Evolutionary conservation across 192 early-diverging fungal genomes (phyloP).

Genomic region (Dissophora ornata): DNA sequence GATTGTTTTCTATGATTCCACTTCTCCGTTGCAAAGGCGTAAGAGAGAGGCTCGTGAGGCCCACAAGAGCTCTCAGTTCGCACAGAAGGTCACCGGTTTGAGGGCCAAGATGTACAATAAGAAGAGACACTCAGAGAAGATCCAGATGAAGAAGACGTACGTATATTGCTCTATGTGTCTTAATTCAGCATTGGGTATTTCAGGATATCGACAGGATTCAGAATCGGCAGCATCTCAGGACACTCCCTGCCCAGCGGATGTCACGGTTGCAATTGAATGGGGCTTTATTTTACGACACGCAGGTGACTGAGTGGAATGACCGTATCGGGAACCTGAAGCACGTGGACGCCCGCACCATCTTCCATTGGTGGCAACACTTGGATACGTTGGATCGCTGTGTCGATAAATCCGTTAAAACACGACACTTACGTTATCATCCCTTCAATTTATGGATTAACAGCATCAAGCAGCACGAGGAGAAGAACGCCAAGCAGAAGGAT

Average conservation of each 20-base stretch:
- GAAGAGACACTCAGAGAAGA: constrained; percentile 98
- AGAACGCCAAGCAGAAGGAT: constrained; percentile 94
- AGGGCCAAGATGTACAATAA: constrained; percentile 99
- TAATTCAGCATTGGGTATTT: not conserved
- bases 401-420: too few relatives aligned
- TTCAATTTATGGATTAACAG: constrained; percentile 40
- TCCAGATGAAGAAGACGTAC: constrained; percentile 99
- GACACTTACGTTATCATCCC: too few relatives aligned
- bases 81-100: constrained; percentile 96
- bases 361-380: too few relatives aligned
- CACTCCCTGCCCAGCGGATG: not conserved
- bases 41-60: constrained; percentile 94
- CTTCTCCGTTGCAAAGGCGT: constrained; percentile 68
- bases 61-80: constrained; percentile 92
- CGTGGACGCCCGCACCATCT: too few relatives aligned
- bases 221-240: not conserved
- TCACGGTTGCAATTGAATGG: too few relatives aligned
- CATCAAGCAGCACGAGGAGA: constrained; percentile 98
- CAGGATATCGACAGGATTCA: not conserved
- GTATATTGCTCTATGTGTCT: constrained; percentile 16
- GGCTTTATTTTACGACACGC: too few relatives aligned
- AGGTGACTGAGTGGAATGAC: too few relatives aligned
- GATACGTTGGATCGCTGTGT: too few relatives aligned
- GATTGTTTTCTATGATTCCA: not conserved
- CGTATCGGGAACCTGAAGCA: too few relatives aligned